phyloP scores from a whole-genome alignment of 352 stramenopile genomes.

The Globisporangium ultimum region DNA sequence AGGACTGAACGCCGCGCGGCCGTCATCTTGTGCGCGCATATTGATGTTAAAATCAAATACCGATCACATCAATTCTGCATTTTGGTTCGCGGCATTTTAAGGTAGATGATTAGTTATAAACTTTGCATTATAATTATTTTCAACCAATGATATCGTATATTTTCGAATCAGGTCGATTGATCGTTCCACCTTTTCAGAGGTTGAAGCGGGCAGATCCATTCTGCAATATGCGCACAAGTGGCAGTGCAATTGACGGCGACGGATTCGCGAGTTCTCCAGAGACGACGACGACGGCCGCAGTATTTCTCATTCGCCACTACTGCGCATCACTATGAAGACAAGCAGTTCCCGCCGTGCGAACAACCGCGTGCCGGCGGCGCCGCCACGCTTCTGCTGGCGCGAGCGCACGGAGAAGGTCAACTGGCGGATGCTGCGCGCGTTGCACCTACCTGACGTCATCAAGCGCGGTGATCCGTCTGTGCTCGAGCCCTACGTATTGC shows the following conservation, averaged over 20 bases:
- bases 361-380: neutral
- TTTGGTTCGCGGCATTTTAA: conserved; percentile 3
- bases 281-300: neutral
- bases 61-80: neutral
- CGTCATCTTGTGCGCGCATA: neutral
- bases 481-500: conserved; percentile 67
- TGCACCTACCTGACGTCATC: conserved; percentile 54
- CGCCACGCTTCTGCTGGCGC: conserved; percentile 65
- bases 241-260: neutral
- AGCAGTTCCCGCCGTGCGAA: neutral
- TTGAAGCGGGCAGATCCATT: conserved; percentile 11
- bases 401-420: conserved; percentile 73
- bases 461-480: conserved; percentile 45
- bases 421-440: conserved; percentile 51
- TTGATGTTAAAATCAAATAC: too few relatives aligned
- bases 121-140: neutral
- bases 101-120: neutral
- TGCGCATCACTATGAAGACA: neutral
- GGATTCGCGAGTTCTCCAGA: neutral
- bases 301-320: neutral
- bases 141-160: neutral
- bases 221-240: conserved; percentile 1
- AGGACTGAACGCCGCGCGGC: neutral
- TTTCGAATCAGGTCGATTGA: conserved; percentile 10
- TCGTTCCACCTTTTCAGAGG: neutral